Percentiles rank a stretch among this genome's conserved stretches.
phyloP scores from a whole-genome alignment of 169 alveolate species.

The Plasmodium fragile region DNA sequence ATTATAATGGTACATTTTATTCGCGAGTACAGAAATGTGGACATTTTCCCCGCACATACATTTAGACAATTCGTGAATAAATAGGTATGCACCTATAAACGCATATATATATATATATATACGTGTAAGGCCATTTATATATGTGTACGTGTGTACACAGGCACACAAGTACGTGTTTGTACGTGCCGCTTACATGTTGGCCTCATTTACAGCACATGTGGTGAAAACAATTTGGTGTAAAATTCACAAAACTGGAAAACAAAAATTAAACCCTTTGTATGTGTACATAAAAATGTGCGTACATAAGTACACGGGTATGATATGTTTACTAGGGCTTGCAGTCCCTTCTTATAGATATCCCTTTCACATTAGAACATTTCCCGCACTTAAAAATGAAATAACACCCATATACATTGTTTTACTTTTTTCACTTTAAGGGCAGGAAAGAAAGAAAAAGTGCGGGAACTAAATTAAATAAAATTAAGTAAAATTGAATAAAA shows the following conservation, averaged over 20 bases:
- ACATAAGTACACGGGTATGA: not conserved
- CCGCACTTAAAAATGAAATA: constrained; percentile 13
- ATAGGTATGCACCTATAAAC: not conserved
- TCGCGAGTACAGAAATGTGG: not conserved
- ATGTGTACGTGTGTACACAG: not conserved
- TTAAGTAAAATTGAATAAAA: no score
- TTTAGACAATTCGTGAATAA: not conserved
- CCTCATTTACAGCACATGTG: not conserved
- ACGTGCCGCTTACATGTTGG: not conserved
- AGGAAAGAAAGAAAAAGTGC: not conserved
- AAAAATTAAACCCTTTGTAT: not conserved
- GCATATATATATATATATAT: not conserved
- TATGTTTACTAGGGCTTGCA: not conserved
- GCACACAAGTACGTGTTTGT: not conserved
- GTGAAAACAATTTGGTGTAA: constrained; percentile 2
- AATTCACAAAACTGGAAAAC: constrained; percentile 5
- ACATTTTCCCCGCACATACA: not conserved
- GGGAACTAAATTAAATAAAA: not conserved
- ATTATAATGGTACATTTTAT: not conserved
- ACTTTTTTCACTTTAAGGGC: not conserved
- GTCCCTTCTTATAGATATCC: not conserved
- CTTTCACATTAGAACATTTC: constrained; percentile 4
- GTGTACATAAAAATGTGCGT: not conserved
- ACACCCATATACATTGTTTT: not conserved
- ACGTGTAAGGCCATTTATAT: not conserved